Conservation (phyloP, 2,329 filamentous ascomycete species). For the Clonostachys solani region DNA sequence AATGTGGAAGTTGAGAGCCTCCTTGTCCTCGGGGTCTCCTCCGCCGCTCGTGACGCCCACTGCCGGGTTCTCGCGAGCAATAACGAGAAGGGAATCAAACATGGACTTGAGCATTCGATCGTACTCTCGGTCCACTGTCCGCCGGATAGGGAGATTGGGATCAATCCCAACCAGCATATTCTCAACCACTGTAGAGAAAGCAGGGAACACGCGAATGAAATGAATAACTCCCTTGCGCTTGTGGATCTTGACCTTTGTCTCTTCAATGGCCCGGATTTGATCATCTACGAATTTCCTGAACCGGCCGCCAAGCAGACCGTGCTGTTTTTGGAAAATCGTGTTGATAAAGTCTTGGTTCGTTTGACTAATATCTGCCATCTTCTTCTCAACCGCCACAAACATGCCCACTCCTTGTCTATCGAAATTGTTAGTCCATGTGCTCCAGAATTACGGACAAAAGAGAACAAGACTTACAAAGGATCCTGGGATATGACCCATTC, state of each 20-base stretch:
- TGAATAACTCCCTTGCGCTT: slow-evolving; percentile 95
- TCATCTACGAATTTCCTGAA: slow-evolving; percentile 92
- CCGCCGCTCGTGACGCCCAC: slow-evolving; percentile 36
- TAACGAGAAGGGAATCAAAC: slow-evolving; percentile 96
- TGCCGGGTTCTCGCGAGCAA: slow-evolving; percentile 67
- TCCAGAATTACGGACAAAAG: neutral
- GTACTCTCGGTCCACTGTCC: slow-evolving; percentile 83
- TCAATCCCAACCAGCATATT: slow-evolving; percentile 68
- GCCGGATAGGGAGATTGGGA: slow-evolving; percentile 58
- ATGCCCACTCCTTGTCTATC: slow-evolving; percentile 83
- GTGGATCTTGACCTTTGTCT: slow-evolving; percentile 98
- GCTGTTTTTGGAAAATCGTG: slow-evolving; percentile 73
- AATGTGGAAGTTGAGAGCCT: slow-evolving; percentile 95
- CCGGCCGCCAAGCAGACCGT: slow-evolving; percentile 66
- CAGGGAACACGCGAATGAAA: slow-evolving; percentile 90
- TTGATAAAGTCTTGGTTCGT: slow-evolving; percentile 92
- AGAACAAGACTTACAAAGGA: slow-evolving; percentile 63
- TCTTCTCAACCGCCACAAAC: slow-evolving; percentile 74
- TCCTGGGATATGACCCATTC: slow-evolving; percentile 81
- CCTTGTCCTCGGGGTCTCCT: slow-evolving; percentile 78
- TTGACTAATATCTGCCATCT: slow-evolving; percentile 74
- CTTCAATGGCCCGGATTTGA: slow-evolving; percentile 92
- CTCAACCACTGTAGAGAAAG: slow-evolving; percentile 79
- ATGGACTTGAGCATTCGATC: slow-evolving; percentile 86
- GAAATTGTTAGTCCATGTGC: slow-evolving; percentile 5